Percentiles rank a stretch among this genome's conserved stretches.
Evolutionary conservation across 1,284 basidiomycete genomes (phyloP).

Genomic region (Cryptococcus sp.): DNA sequence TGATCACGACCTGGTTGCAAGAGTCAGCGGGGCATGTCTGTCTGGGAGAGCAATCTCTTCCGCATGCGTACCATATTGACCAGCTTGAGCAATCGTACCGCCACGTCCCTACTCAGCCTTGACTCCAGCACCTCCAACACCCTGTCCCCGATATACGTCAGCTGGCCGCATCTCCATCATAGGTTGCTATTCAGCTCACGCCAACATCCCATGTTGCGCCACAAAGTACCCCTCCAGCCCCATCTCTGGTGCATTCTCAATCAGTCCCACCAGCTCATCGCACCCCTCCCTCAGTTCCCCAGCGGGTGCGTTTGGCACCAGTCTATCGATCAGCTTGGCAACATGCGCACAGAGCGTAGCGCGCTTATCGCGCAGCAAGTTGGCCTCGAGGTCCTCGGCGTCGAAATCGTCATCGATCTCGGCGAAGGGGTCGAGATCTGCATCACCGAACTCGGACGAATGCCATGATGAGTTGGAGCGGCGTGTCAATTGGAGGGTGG

Average conservation of each 20-base stretch:
- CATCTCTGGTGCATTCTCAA: slow-evolving; percentile 62
- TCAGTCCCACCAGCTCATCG: slow-evolving; percentile 77
- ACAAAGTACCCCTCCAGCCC: slow-evolving; percentile 88
- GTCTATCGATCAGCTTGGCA: slow-evolving; percentile 78
- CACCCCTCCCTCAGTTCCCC: slow-evolving; percentile 76
- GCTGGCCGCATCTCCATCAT: too few species aligned
- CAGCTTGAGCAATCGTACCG: slow-evolving; percentile 77
- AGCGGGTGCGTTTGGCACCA: slow-evolving; percentile 73
- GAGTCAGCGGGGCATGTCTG: background rate
- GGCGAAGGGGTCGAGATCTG: slow-evolving; percentile 90
- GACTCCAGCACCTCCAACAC: slow-evolving; percentile 89
- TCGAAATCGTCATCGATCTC: slow-evolving; percentile 88
- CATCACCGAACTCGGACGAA: slow-evolving; percentile 75
- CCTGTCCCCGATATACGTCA: slow-evolving; percentile 11
- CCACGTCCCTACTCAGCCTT: slow-evolving; percentile 72
- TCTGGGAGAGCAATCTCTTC: background rate
- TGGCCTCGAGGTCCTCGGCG: slow-evolving; percentile 79
- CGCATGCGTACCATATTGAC: slow-evolving; percentile 69
- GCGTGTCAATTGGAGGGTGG: slow-evolving; percentile 61
- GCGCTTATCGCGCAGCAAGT: slow-evolving; percentile 82
- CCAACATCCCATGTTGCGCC: slow-evolving; percentile 87
- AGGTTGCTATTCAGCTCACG: slow-evolving; percentile 43
- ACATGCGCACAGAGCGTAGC: slow-evolving; percentile 78
- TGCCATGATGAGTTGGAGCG: slow-evolving; percentile 83
- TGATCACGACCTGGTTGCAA: slow-evolving; percentile 68